Conservation (phyloP, 1,284 basidiomycete species). For the Trametes hirsuta region DNA sequence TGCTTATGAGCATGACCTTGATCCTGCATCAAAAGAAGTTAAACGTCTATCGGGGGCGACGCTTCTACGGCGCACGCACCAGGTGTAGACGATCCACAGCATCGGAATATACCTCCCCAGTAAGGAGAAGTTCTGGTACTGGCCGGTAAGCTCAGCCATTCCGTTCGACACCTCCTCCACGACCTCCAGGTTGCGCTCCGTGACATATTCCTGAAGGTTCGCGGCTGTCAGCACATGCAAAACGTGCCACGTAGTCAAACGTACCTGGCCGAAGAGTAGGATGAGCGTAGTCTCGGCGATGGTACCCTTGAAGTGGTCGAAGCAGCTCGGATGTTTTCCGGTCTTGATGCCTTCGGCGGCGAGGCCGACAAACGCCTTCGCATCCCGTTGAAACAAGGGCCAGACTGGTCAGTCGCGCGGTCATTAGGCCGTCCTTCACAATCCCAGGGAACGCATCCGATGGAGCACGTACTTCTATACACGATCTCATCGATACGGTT, state of each 20-base stretch:
- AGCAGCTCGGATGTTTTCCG: constrained; percentile 20
- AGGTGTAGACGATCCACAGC: constrained; percentile 34
- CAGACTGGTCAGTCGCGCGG: constrained; percentile 14
- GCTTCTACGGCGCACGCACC: constrained; percentile 23
- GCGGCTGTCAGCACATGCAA: not conserved
- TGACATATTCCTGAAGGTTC: constrained; percentile 31
- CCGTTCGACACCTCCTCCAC: constrained; percentile 37
- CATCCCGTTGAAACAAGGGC: constrained; percentile 28
- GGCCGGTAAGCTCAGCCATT: constrained; percentile 40
- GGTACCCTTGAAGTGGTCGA: constrained; percentile 26
- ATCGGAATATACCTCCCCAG: constrained; percentile 31
- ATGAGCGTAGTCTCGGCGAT: constrained; percentile 37
- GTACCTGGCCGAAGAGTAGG: constrained; percentile 37
- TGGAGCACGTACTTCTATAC: constrained; percentile 19
- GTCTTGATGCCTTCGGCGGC: constrained; percentile 15
- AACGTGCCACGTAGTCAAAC: not conserved
- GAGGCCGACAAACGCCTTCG: constrained; percentile 20
- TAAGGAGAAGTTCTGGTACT: constrained; percentile 33
- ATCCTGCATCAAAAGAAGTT: constrained; percentile 20
- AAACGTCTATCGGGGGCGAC: constrained; percentile 9
- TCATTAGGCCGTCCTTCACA: not conserved
- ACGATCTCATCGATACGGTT: constrained; percentile 30
- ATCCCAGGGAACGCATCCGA: not conserved
- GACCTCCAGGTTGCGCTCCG: constrained; percentile 29
- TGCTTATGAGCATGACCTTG: constrained; percentile 29